These are phyloP conservation scores for Monosporascus sp. DNA, from an alignment of 2,329 filamentous ascomycete genomes.

Conservation along the genomic window DNA sequence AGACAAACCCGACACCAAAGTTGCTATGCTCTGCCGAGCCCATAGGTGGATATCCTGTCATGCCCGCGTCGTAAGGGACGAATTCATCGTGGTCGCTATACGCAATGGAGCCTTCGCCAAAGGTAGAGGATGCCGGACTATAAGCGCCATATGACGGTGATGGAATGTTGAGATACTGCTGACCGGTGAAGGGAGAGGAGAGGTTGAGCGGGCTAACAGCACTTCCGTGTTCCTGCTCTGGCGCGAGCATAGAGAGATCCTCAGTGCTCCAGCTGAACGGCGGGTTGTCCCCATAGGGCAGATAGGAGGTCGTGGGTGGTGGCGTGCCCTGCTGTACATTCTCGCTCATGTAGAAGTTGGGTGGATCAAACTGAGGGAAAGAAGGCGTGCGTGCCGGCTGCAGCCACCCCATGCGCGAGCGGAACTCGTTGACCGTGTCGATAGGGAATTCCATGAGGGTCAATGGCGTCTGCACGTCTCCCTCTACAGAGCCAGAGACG, in stretches of 20 bases:
- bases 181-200: slow-evolving; percentile 48
- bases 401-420: slow-evolving; percentile 62
- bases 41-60: slow-evolving; percentile 41
- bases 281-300: slow-evolving; percentile 49
- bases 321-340: slow-evolving; percentile 33
- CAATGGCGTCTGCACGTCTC: slow-evolving; percentile 56
- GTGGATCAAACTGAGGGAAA: slow-evolving; percentile 55
- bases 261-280: slow-evolving; percentile 61
- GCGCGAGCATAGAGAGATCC: slow-evolving; percentile 51
- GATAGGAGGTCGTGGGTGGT: slow-evolving; percentile 37
- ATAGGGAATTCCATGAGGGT: slow-evolving; percentile 68
- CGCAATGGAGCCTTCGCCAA: slow-evolving; percentile 53
- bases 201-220: slow-evolving; percentile 51
- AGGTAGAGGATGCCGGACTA: slow-evolving; percentile 58
- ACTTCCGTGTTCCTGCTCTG: slow-evolving; percentile 39
- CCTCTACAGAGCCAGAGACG: slow-evolving; percentile 49
- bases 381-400: slow-evolving; percentile 54
- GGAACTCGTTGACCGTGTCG: slow-evolving; percentile 63
- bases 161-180: slow-evolving; percentile 59
- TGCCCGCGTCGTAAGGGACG: slow-evolving; percentile 41
- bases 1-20: slow-evolving; percentile 55
- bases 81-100: slow-evolving; percentile 60
- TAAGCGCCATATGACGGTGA: slow-evolving; percentile 56
- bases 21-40: slow-evolving; percentile 34
- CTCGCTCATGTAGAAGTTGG: slow-evolving; percentile 47